phyloP scores from a whole-genome alignment of 768 basidiomycete species.

The Boletus speciosus region DNA sequence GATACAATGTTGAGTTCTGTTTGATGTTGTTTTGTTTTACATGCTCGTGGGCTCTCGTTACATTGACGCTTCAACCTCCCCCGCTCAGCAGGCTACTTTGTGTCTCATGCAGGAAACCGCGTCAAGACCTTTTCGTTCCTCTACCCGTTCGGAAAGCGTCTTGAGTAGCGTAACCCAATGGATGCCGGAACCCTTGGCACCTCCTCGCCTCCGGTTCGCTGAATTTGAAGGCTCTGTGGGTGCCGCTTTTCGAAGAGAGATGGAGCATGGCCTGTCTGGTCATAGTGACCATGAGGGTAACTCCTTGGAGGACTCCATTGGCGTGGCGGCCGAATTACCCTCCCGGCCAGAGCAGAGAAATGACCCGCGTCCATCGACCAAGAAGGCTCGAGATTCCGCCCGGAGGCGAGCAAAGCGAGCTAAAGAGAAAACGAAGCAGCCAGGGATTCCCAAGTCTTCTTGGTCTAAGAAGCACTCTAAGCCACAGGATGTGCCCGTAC shows the following conservation, averaged over 20 bases:
- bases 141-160: too few relatives aligned
- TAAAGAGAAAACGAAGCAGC: neutral
- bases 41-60: too few relatives aligned
- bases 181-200: too few relatives aligned
- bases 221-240: neutral
- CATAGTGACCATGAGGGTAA: neutral
- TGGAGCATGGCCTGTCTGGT: neutral
- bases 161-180: too few relatives aligned
- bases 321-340: too few relatives aligned
- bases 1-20: too few relatives aligned
- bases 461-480: neutral
- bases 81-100: too few relatives aligned
- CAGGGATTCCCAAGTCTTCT: neutral
- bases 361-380: neutral
- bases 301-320: neutral
- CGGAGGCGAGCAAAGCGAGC: neutral
- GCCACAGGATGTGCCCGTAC: neutral
- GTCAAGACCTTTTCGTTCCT: too few relatives aligned
- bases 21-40: too few relatives aligned
- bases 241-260: neutral
- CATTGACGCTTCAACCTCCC: too few relatives aligned
- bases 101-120: too few relatives aligned
- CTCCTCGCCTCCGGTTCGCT: accelerated
- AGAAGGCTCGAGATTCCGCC: neutral
- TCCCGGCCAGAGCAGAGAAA: neutral